Evolutionary conservation across 2,329 filamentous ascomycete genomes (phyloP), one percentile per base, ranked within the genome.

Genomic region (Talaromyces sp.): DNA sequence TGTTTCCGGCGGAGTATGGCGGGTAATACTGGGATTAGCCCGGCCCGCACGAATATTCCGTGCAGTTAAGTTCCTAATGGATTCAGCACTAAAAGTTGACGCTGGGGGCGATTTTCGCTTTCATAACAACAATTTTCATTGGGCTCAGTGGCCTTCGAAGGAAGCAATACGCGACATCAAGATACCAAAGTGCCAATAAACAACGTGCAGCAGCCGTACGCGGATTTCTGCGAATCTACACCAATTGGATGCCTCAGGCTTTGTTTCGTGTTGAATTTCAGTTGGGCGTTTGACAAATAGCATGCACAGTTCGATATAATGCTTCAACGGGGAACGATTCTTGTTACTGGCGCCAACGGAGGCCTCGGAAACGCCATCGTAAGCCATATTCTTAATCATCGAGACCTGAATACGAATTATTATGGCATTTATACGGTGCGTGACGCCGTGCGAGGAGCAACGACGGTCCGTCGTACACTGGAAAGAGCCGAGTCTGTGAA

Each of bases 391-490:
- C 55, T 58, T 14, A 58, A 63, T n/a, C 55, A 56, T 4, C 62
- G 62, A 14, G 63, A 66, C 50, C 55, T 68, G 17, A 21, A n/a
- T 43, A 52, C 63, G 19, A 51, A 52, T 6, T 66, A 67, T 57
- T 60, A 67, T 32, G 64, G 64, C n/a, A 52, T 69, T 32, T 68
- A 69, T 58, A 63, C 65, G 10, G 64, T 63, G 13, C 62, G 62
- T 27, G 53, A 66, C 38, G 50, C 56, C 17, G 46, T 56, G 11
- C 38, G 31, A 46, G 32, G 32, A 35, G 32, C 54, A 17, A 31
- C 29, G 13, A 24, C 31, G n/a, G 52, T 27, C n/a, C 38, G 32
- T 50, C 41, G 19, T 21, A 43, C 41, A 21, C 17, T 49, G 24
- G 31, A 50, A 27, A 21, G 5, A 6, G 21, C 43, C 24, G 35